Evolutionary conservation across 495 filamentous ascomycete genomes (phyloP).

Genomic region (Penicillium simplicissimum): DNA sequence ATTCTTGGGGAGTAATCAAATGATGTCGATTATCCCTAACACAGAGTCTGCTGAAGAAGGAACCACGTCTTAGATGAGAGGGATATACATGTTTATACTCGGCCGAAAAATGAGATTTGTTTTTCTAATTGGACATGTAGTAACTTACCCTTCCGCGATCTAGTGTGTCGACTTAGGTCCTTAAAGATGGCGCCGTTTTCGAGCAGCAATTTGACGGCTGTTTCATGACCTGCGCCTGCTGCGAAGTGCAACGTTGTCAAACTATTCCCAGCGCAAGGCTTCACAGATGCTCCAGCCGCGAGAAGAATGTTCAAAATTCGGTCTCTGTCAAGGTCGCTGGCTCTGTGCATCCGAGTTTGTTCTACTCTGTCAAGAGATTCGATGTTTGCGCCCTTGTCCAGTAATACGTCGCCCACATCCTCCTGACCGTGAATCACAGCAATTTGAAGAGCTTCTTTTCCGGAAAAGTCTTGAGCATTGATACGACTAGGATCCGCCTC

Average conservation of each 20-base stretch:
- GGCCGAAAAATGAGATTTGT: too few relatives aligned
- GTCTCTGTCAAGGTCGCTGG: neutral
- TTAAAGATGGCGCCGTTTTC: neutral
- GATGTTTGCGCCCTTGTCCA: neutral
- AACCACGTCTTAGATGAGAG: too few relatives aligned
- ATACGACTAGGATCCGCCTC: neutral
- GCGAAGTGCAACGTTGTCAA: neutral
- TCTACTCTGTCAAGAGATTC: neutral
- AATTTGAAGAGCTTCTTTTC: neutral
- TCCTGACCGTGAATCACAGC: neutral
- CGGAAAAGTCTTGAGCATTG: neutral
- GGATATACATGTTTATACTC: too few relatives aligned
- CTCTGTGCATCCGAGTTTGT: neutral
- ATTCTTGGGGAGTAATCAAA: neutral
- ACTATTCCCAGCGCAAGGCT: neutral
- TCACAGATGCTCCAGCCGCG: neutral
- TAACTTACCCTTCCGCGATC: too few relatives aligned
- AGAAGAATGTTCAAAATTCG: neutral
- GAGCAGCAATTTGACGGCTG: neutral
- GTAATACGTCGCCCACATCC: neutral
- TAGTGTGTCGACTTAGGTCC: too few relatives aligned
- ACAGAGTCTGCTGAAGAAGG: too few relatives aligned
- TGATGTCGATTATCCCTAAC: too few relatives aligned
- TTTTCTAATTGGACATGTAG: too few relatives aligned
- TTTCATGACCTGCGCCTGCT: neutral